Percentiles rank a stretch among this genome's conserved stretches.
phyloP scores from a whole-genome alignment of 768 basidiomycete genomes.

The Mycena venus region DNA sequence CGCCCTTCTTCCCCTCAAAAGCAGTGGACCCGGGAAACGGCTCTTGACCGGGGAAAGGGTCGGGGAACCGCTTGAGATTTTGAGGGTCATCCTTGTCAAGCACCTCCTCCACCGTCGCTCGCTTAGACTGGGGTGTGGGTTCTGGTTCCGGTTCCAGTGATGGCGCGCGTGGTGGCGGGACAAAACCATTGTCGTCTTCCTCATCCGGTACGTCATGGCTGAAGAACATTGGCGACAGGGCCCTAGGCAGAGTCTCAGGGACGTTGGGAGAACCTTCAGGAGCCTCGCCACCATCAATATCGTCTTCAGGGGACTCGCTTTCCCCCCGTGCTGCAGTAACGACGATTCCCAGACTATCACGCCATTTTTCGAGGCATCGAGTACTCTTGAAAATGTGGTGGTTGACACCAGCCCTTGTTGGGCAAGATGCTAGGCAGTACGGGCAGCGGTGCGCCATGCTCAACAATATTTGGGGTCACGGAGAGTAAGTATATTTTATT shows the following conservation, averaged over 20 bases:
- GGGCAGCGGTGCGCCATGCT: constrained; percentile 8
- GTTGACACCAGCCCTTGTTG: neutral
- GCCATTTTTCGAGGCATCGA: neutral
- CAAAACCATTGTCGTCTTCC: neutral
- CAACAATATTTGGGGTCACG: neutral
- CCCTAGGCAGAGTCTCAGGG: neutral
- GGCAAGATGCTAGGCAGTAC: neutral
- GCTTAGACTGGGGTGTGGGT: too few relatives aligned
- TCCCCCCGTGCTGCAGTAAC: neutral
- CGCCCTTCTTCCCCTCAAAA: neutral
- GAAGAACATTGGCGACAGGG: neutral
- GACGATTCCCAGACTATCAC: neutral
- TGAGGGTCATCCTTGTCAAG: constrained; percentile 9
- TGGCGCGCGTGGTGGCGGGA: neutral
- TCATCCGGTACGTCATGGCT: neutral
- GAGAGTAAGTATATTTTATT: neutral
- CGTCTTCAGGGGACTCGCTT: neutral
- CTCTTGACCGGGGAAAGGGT: neutral
- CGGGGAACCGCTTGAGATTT: neutral
- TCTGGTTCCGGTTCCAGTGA: neutral
- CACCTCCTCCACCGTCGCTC: constrained; percentile 12
- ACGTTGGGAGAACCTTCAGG: too few relatives aligned
- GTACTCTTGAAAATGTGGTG: neutral
- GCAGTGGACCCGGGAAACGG: constrained; percentile 3
- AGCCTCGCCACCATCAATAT: neutral